A percentile compares a stretch with the other conserved stretches of the same genome.
phyloP scores from a whole-genome alignment of 2,329 filamentous ascomycete species.

The Trichophyton equinum region DNA sequence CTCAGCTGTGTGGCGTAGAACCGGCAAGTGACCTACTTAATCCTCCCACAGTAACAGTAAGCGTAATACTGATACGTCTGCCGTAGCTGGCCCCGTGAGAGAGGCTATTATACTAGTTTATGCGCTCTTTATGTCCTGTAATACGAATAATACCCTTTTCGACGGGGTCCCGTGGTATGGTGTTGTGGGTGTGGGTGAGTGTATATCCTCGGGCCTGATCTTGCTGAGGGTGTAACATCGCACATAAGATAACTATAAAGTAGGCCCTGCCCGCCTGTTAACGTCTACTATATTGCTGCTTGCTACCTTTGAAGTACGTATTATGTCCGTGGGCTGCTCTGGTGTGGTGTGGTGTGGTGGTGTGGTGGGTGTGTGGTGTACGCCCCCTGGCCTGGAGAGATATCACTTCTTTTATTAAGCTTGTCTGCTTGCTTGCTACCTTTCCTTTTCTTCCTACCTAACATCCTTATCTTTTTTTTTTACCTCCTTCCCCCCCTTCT shows the following conservation, averaged over 20 bases:
- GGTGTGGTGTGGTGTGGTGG: too few relatives aligned
- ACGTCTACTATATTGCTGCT: neutral
- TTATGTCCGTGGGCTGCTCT: neutral
- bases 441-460: neutral
- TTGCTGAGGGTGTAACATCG: neutral
- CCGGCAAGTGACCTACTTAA: neutral
- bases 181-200: neutral
- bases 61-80: neutral
- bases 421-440: neutral
- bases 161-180: neutral
- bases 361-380: neutral
- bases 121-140: neutral
- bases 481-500: neutral
- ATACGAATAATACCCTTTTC: constrained; percentile 1
- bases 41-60: neutral
- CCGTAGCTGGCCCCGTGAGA: neutral
- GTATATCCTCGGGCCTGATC: neutral
- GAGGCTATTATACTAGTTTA: too few relatives aligned
- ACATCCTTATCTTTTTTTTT: neutral
- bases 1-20: neutral
- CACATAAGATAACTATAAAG: neutral
- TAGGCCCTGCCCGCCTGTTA: neutral
- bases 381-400: neutral
- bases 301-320: neutral
- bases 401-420: neutral